Percentiles rank a stretch among this genome's conserved stretches.
Conservation (phyloP, 2,329 filamentous ascomycete genomes). For the Basipetospora chlamydospora region DNA sequence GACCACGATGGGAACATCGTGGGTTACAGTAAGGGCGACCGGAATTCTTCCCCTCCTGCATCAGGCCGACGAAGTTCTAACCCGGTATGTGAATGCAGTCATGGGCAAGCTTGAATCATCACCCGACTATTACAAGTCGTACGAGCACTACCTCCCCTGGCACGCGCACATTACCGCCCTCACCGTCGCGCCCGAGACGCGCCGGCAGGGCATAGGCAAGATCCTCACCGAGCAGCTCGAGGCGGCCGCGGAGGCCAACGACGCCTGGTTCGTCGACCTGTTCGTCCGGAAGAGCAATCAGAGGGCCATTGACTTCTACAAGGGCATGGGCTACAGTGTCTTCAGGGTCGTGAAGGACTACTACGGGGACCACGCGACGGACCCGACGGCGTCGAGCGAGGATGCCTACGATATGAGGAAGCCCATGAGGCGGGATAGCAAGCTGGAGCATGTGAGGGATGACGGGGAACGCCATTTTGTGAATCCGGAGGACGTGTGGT, state of each 20-base stretch:
- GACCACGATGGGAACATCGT: constrained; percentile 77
- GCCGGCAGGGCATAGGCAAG: constrained; percentile 75
- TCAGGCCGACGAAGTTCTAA: constrained; percentile 14
- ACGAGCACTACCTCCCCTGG: constrained; percentile 93
- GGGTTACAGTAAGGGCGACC: constrained; percentile 60
- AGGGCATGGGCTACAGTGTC: constrained; percentile 81
- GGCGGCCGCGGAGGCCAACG: constrained; percentile 61
- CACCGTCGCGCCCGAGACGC: constrained; percentile 76
- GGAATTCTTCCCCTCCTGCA: background rate
- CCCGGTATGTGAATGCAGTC: too few relatives aligned
- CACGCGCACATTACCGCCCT: constrained; percentile 95
- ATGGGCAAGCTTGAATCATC: constrained; percentile 95
- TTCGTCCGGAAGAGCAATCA: constrained; percentile 84
- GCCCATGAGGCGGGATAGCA: constrained; percentile 65
- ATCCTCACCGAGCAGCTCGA: constrained; percentile 72
- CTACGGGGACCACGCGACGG: constrained; percentile 70
- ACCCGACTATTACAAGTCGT: constrained; percentile 56
- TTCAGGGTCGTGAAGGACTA: constrained; percentile 83
- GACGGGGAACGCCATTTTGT: constrained; percentile 71
- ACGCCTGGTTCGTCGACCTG: constrained; percentile 90
- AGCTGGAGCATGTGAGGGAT: constrained; percentile 59
- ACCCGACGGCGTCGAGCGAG: constrained; percentile 50
- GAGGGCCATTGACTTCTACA: constrained; percentile 78
- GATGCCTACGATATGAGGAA: constrained; percentile 98
- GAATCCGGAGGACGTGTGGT: constrained; percentile 76